These are phyloP conservation scores for Bryum argenteum DNA, from an alignment of 225 moss, liverwort and hornwort genomes.

Conservation along the genomic window DNA sequence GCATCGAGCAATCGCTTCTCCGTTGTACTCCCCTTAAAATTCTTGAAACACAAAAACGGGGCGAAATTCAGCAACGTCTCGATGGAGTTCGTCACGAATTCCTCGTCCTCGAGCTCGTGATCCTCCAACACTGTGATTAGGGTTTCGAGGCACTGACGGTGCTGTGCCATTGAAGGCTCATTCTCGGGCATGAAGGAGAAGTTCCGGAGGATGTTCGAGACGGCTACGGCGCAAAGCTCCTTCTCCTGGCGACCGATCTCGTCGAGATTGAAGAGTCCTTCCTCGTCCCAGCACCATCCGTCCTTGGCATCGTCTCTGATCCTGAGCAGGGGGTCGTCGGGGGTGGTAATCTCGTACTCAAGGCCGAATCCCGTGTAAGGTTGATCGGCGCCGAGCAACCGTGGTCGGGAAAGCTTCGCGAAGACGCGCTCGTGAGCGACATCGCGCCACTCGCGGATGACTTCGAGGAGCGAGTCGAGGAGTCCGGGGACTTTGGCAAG, in stretches of 20 bases:
- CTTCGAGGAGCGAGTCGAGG: conserved; percentile 78
- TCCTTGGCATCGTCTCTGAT: conserved; percentile 53
- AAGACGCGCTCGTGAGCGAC: conserved; percentile 80
- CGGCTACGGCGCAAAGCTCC: conserved; percentile 91
- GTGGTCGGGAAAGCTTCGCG: conserved; percentile 68
- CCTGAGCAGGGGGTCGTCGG: conserved; percentile 69
- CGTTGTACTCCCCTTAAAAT: conserved; percentile 56
- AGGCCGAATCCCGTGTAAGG: conserved; percentile 83
- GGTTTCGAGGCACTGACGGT: conserved; percentile 72
- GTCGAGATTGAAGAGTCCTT: conserved; percentile 90
- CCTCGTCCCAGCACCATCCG: conserved; percentile 99
- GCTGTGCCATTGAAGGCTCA: conserved; percentile 78
- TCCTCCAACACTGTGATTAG: conserved; percentile 82
- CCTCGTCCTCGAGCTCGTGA: conserved; percentile 89
- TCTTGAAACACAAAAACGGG: conserved; percentile 75
- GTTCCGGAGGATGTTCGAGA: conserved; percentile 87
- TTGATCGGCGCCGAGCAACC: conserved; percentile 71
- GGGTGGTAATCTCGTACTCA: conserved; percentile 69
- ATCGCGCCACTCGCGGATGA: conserved; percentile 93
- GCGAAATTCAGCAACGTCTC: conserved; percentile 87
- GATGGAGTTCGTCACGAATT: conserved; percentile 81
- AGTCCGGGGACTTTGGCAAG: conserved; percentile 85
- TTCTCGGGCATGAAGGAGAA: conserved; percentile 96
- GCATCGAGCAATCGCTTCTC: conserved; percentile 77
- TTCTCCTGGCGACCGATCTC: conserved; percentile 89